A percentile compares a stretch with the other conserved stretches of the same genome.
Conservation (phyloP, 2,329 filamentous ascomycete genomes). For the Ophiostoma fasciatum region DNA sequence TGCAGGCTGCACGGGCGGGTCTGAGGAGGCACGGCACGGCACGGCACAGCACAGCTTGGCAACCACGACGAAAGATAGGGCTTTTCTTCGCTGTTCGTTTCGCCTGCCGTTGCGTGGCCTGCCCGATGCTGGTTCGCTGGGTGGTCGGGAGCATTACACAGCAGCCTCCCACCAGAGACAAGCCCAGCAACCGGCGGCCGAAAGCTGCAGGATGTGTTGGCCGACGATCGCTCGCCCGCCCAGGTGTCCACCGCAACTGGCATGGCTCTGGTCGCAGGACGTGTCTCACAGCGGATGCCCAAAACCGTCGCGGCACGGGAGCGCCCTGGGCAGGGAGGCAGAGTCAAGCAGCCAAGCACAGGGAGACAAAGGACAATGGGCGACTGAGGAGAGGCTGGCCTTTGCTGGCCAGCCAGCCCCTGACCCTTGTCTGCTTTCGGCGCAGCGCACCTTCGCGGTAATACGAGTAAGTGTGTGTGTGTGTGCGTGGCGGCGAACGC, state of each 20-base stretch:
- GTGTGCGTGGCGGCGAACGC: slow-evolving; percentile 1
- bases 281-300: slow-evolving; percentile 4
- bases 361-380: not conserved
- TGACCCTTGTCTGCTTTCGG: slow-evolving; percentile 5
- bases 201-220: slow-evolving; percentile 8
- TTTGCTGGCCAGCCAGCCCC: slow-evolving; percentile 1
- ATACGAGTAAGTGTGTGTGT: no score
- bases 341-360: not conserved
- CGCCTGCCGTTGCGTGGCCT: no score
- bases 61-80: no score
- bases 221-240: not conserved
- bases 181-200: slow-evolving; percentile 5
- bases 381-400: not conserved
- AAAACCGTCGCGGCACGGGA: not conserved
- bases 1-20: no score
- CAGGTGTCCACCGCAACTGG: slow-evolving; percentile 2
- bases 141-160: slow-evolving; percentile 2
- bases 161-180: not conserved
- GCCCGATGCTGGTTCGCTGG: no score
- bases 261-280: slow-evolving; percentile 2
- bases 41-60: no score
- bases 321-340: not conserved
- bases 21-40: no score
- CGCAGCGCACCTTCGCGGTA: no score
- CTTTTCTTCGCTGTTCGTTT: no score